phyloP scores from a whole-genome alignment of 768 basidiomycete species.

The Coprinopsis sp. region DNA sequence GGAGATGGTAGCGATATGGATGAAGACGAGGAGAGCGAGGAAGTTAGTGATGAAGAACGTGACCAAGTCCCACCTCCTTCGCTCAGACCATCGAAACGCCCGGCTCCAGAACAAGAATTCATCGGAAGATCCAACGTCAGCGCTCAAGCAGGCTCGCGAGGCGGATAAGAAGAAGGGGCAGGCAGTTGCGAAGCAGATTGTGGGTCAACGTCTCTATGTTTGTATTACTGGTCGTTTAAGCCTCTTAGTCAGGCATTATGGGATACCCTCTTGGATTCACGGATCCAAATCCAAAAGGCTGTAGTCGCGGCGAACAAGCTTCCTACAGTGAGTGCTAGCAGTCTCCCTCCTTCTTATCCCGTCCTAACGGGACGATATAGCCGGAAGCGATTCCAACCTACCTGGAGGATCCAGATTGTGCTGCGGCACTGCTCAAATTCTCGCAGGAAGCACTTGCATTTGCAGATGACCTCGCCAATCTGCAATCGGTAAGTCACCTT shows the following conservation, averaged over 20 bases:
- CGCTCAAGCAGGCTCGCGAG: slow-evolving; percentile 55
- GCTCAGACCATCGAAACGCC: slow-evolving; percentile 8
- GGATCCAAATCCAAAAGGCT: slow-evolving; percentile 88
- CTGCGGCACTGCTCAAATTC: slow-evolving; percentile 44
- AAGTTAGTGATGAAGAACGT: slow-evolving; percentile 10
- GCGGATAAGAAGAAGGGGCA: slow-evolving; percentile 78
- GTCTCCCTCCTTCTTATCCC: background rate
- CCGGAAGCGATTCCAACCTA: slow-evolving; percentile 32
- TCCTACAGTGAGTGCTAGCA: slow-evolving; percentile 45
- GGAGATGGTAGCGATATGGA: slow-evolving; percentile 19
- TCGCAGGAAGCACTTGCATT: slow-evolving; percentile 57
- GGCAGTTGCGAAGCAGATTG: slow-evolving; percentile 80
- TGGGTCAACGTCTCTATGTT: slow-evolving; percentile 31
- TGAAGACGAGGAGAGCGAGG: slow-evolving; percentile 14
- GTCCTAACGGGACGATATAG: slow-evolving; percentile 20
- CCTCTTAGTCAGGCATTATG: slow-evolving; percentile 57
- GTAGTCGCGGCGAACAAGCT: slow-evolving; percentile 60
- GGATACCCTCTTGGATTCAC: slow-evolving; percentile 84
- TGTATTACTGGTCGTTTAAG: background rate
- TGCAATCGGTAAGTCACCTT: slow-evolving; percentile 53
- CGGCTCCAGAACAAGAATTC: slow-evolving; percentile 12
- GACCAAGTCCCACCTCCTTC: slow-evolving; percentile 2
- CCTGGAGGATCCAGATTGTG: slow-evolving; percentile 35
- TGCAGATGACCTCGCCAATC: slow-evolving; percentile 60
- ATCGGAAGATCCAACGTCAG: slow-evolving; percentile 42